Base-by-base conservation (phyloP, 495 filamentous ascomycete genomes). In the Penicillium fimorum region DNA sequence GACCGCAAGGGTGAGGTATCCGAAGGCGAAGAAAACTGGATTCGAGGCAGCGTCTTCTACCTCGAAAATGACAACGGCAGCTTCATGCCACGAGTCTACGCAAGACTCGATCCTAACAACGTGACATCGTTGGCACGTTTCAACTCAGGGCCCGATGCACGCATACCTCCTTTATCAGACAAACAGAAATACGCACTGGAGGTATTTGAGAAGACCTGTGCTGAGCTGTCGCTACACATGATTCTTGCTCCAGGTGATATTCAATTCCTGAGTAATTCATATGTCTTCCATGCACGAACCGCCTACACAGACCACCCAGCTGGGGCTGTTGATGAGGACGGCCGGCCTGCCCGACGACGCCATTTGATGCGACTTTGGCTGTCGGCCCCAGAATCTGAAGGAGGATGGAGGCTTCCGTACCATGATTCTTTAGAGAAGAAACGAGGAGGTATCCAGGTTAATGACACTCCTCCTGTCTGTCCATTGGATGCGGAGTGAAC, bases 1-100 rank as follows among this genome's bases (percentile, higher is more conserved):
- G 90, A 95, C 67, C 87, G 90, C 55, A 95, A 95, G 67, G 90
- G 90, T 20, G 90, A 93, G 71, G 79, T 79, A 2, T 84, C 79
- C 13, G 72, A 78, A 18, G 89, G 87, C 22, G 77, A 93, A 68
- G 83, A 90, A 50, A 79, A 81, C 47, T 95, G 82, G 68, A 86
- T 91, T 61, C 77, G 81, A n/a, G 81, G 82, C 33, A 78, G 80
- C 15, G 81, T 93, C 12, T 81, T 93, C 48, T 92, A 89, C 68
- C 71, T 90, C 1, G 89, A 83, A 60, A 67, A 68, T n/a, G 74
- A 75, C 8, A 51, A 50, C n/a, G 58, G 69, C 3, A 68, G 76
- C 5, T 42, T 43, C 11, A 63, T 53, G 43, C 70, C 61, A 8
- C 67, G 76, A 5, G 68, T 83, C 2, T 83, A 81, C 43, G 71